Evolutionary conservation across 768 basidiomycete species (phyloP).

Genomic region (Termitomyces sp.): DNA sequence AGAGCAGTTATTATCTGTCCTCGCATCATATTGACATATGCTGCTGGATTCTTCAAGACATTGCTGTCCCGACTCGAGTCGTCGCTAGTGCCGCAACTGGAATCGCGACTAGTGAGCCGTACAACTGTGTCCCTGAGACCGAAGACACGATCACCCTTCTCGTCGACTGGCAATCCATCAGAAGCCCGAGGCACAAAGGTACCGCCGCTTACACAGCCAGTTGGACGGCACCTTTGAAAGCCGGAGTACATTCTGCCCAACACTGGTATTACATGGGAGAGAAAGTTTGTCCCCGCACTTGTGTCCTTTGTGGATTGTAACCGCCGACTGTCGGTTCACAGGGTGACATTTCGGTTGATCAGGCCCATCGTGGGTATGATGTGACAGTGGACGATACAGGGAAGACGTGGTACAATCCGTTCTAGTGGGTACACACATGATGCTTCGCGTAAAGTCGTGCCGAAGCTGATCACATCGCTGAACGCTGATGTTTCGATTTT

Average conservation of each 20-base stretch:
- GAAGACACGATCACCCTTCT: constrained; percentile 95
- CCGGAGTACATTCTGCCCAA: constrained; percentile 88
- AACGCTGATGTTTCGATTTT: constrained; percentile 7
- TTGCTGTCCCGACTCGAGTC: constrained; percentile 76
- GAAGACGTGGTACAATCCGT: constrained; percentile 85
- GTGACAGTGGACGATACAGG: constrained; percentile 83
- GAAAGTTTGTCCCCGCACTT: constrained; percentile 46
- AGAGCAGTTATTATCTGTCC: constrained; percentile 83
- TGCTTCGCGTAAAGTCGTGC: not conserved
- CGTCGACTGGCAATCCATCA: constrained; percentile 88
- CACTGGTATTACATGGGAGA: constrained; percentile 96
- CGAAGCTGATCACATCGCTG: too few species aligned
- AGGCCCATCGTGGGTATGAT: constrained; percentile 92
- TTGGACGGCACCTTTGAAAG: constrained; percentile 89
- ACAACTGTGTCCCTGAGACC: constrained; percentile 80
- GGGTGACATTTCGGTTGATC: constrained; percentile 92
- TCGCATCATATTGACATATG: constrained; percentile 93
- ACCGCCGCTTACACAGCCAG: constrained; percentile 92
- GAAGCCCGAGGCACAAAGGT: constrained; percentile 71
- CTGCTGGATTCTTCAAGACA: constrained; percentile 80
- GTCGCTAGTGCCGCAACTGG: constrained; percentile 89
- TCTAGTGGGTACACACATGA: constrained; percentile 59
- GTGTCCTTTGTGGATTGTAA: not conserved
- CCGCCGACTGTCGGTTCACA: constrained; percentile 24
- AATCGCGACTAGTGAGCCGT: constrained; percentile 86